Evolutionary conservation across 192 early-diverging fungal species (phyloP).

Genomic region (Linnemannia exigua): DNA sequence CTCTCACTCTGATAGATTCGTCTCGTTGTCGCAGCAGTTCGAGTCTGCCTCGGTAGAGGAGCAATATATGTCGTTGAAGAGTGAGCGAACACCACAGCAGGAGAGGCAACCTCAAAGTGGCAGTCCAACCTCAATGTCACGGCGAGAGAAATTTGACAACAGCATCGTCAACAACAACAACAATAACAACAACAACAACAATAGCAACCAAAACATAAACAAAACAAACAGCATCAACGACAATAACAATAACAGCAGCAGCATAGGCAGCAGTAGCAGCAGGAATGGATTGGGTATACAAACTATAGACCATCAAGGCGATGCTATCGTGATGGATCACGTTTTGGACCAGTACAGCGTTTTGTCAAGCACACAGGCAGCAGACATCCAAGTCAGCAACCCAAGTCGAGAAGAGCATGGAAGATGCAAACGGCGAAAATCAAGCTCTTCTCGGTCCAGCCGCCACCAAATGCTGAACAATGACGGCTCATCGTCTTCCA

Average conservation of each 20-base stretch:
- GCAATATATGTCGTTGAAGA: background rate
- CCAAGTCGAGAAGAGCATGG: background rate
- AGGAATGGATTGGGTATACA: background rate
- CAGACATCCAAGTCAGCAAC: background rate
- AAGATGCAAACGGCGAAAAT: constrained; percentile 4
- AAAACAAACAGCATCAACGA: background rate
- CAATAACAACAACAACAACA: no score
- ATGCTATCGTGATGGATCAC: background rate
- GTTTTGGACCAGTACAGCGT: background rate
- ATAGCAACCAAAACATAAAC: background rate
- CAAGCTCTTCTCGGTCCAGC: constrained; percentile 2
- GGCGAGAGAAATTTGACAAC: background rate
- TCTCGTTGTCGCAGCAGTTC: background rate
- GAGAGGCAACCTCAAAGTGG: background rate
- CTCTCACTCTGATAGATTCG: background rate
- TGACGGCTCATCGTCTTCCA: background rate
- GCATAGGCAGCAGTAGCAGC: background rate
- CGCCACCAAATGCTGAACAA: constrained; percentile 1
- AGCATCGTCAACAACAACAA: no score
- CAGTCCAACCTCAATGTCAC: constrained; percentile 1
- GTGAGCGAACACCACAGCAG: background rate
- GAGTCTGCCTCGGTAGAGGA: background rate
- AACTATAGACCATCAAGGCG: background rate
- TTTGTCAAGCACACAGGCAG: background rate
- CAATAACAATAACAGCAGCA: background rate